These are phyloP conservation scores for Apophysomyces variabilis DNA, from an alignment of 371 early-diverging fungal species.

Conservation along the genomic window DNA sequence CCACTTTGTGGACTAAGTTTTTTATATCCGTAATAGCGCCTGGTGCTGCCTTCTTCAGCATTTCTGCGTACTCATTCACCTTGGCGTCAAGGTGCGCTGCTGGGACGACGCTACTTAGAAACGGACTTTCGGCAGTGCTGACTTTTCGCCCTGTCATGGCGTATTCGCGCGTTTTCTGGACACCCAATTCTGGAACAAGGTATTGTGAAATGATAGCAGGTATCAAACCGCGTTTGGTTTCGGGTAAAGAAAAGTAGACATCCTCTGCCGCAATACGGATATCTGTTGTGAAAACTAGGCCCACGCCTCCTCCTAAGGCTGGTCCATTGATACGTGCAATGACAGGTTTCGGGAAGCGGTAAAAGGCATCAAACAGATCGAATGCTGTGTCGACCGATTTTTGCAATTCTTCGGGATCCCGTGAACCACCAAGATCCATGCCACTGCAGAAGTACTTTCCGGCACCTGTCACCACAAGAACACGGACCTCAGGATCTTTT, in stretches of 20 bases:
- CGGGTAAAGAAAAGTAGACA: slow-evolving; percentile 66
- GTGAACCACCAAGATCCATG: slow-evolving; percentile 58
- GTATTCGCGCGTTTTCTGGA: slow-evolving; percentile 58
- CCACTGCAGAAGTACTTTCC: slow-evolving; percentile 82
- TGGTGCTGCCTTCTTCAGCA: slow-evolving; percentile 62
- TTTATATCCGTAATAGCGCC: slow-evolving; percentile 62
- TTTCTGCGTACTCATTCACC: slow-evolving; percentile 44
- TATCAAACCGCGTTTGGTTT: slow-evolving; percentile 70
- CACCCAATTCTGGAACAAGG: slow-evolving; percentile 69
- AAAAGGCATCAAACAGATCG: slow-evolving; percentile 47
- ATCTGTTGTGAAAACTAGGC: slow-evolving; percentile 69
- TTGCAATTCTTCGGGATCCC: slow-evolving; percentile 35
- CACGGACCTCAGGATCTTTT: slow-evolving; percentile 55
- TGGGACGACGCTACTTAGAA: slow-evolving; percentile 44
- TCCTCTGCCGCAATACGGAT: slow-evolving; percentile 56
- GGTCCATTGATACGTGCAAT: slow-evolving; percentile 74
- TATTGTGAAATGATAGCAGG: slow-evolving; percentile 77
- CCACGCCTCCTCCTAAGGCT: slow-evolving; percentile 76
- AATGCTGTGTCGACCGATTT: slow-evolving; percentile 37
- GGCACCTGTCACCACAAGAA: slow-evolving; percentile 67
- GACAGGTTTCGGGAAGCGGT: slow-evolving; percentile 63
- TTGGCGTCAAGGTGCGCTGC: slow-evolving; percentile 43
- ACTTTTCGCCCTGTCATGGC: slow-evolving; percentile 70
- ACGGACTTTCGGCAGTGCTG: slow-evolving; percentile 42
- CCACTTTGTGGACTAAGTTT: slow-evolving; percentile 49